Conservation (phyloP, 495 filamentous ascomycete species). For the Chaetomium fimeti region DNA sequence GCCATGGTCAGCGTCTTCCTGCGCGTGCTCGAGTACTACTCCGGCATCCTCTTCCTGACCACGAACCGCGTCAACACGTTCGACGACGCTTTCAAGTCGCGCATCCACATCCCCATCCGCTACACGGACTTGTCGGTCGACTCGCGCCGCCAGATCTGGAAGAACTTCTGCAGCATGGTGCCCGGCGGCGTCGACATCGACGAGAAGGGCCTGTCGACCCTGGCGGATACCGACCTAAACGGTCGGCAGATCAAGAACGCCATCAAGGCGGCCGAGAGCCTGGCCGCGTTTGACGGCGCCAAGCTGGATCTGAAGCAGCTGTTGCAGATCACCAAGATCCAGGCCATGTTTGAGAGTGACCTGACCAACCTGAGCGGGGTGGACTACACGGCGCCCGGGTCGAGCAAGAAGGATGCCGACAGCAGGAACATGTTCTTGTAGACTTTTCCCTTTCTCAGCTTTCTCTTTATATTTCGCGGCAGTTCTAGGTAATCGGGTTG, state of each 20-base stretch:
- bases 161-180: conserved; percentile 42
- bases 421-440: conserved; percentile 37
- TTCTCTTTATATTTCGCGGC: background rate
- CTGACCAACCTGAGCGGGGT: conserved; percentile 32
- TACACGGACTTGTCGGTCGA: conserved; percentile 40
- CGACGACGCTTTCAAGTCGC: conserved; percentile 46
- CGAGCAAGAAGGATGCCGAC: conserved; percentile 28
- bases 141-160: conserved; percentile 46
- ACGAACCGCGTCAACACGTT: conserved; percentile 48
- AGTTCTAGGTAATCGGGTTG: background rate
- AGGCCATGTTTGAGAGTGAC: conserved; percentile 39
- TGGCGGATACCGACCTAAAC: conserved; percentile 54
- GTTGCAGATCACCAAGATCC: conserved; percentile 36
- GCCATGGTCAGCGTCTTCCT: conserved; percentile 49
- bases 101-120: conserved; percentile 46
- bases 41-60: conserved; percentile 50
- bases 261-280: conserved; percentile 52
- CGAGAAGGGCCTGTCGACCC: conserved; percentile 41
- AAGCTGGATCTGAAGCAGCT: conserved; percentile 35
- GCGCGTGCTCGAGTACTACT: conserved; percentile 49
- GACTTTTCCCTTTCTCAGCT: conserved; percentile 1
- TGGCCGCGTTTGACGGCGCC: conserved; percentile 36
- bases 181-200: conserved; percentile 43
- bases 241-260: conserved; percentile 65
- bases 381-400: conserved; percentile 39